Conservation (phyloP, 805 yeast species). For the Lachancea sp. region DNA sequence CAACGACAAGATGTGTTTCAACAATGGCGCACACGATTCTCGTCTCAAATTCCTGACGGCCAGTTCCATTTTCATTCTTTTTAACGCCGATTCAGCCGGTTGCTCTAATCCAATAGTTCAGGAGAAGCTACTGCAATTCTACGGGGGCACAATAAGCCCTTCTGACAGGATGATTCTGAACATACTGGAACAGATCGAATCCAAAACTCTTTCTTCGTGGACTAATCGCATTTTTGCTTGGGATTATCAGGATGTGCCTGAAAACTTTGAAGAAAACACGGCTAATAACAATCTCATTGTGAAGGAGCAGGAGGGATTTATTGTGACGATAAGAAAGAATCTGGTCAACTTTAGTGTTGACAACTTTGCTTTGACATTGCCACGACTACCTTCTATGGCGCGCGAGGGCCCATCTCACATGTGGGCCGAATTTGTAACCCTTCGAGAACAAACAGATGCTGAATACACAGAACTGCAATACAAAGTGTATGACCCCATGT, state of each 20-base stretch:
- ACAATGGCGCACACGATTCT: constrained; percentile 19
- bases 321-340: constrained; percentile 45
- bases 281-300: constrained; percentile 41
- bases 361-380: constrained; percentile 28
- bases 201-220: constrained; percentile 52
- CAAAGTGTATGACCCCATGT: constrained; percentile 60
- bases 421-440: constrained; percentile 29
- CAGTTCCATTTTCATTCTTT: constrained; percentile 44
- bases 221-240: constrained; percentile 53
- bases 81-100: constrained; percentile 38
- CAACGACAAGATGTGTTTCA: constrained; percentile 39
- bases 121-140: constrained; percentile 44
- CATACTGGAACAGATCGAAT: constrained; percentile 54
- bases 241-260: constrained; percentile 47
- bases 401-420: constrained; percentile 9
- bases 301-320: constrained; percentile 41
- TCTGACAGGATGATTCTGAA: constrained; percentile 58
- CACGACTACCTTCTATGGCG: constrained; percentile 24
- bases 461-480: constrained; percentile 21
- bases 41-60: constrained; percentile 39
- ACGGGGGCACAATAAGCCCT: constrained; percentile 55
- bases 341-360: constrained; percentile 45
- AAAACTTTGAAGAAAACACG: constrained; percentile 42
- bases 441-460: constrained; percentile 22
- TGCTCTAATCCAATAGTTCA: constrained; percentile 45